Conservation (phyloP, 2,329 filamentous ascomycete species). For the Neonectria punicea region DNA sequence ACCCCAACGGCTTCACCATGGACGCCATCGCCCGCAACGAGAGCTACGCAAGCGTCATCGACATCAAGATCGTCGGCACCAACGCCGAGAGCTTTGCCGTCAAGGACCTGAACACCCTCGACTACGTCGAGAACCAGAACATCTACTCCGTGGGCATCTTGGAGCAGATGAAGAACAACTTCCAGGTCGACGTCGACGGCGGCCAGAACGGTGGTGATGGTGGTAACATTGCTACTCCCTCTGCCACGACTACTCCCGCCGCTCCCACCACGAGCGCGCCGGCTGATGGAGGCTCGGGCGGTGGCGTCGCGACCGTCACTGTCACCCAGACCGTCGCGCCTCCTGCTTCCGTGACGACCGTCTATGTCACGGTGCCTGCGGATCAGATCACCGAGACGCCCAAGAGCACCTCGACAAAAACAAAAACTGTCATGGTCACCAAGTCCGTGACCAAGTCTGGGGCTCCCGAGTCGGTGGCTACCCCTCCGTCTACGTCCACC, state of each 20-base stretch:
- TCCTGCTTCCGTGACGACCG: conserved; percentile 52
- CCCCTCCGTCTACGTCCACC: conserved; percentile 8
- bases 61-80: conserved; percentile 51
- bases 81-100: conserved; percentile 36
- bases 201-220: conserved; percentile 33
- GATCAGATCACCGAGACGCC: conserved; percentile 26
- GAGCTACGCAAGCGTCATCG: conserved; percentile 54
- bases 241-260: conserved; percentile 22
- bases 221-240: conserved; percentile 29
- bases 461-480: conserved; percentile 1
- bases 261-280: conserved; percentile 26
- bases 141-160: conserved; percentile 57
- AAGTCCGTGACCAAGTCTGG: conserved; percentile 4
- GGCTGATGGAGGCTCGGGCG: conserved; percentile 27
- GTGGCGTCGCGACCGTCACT: conserved; percentile 41
- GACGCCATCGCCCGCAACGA: conserved; percentile 51
- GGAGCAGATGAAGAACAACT: conserved; percentile 57
- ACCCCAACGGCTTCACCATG: conserved; percentile 50
- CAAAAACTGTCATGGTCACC: conserved; percentile 36
- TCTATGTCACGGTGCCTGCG: conserved; percentile 50
- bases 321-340: conserved; percentile 53
- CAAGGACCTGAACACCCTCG: conserved; percentile 37
- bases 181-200: conserved; percentile 54
- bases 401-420: conserved; percentile 35
- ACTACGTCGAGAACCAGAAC: conserved; percentile 52